Base-by-base conservation (phyloP, 2,329 filamentous ascomycete species). In the Elsinoe ampelina region DNA sequence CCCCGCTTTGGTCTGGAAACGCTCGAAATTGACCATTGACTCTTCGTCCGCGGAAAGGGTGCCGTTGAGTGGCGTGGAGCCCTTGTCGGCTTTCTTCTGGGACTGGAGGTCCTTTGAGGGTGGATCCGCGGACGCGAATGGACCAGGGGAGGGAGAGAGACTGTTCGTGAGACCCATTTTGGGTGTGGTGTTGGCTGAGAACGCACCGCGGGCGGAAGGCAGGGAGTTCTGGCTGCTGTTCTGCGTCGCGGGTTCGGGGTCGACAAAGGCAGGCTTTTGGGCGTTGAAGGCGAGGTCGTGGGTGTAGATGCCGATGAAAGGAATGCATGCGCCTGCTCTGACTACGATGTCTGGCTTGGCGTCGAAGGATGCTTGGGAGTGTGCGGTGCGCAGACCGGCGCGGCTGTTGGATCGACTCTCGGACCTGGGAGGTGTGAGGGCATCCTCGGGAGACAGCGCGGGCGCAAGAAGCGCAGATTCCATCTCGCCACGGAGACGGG, bases 221-320 rank as follows among this genome's bases (percentile, higher is more conserved):
- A 51, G 47, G 26, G 22, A 34, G 7, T n/a, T 30, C 19, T 51
- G 13, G 47, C 47, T 51, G 22, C 47, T 19, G 19, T 22, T 41
- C 20, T 22, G 15, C 2, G 10, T 47, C 20, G 15, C 47, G 6
- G 48, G 34, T n/a, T 52, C 48, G 1, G 54, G 22, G 82, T 86
- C 63, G 62, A 91, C 84, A 68, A 87, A 84, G 1, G 85, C 83
- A 1, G 88, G 86, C 60, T 89, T 82, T 68, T 92, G 86, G 1
- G 85, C 83, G 65, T 91, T 92, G 75, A 87, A 89, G 43, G 91
- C 81, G 39, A 93, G 76, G 66, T 93, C 88, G 65, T 91, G 87
- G 1, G 87, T 92, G 69, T 93, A 93, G 57, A 85, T 74, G 19
- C 81, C 88, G 48, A 93, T 86, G 67, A 93, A 92, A 0, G 88